Evolutionary conservation across 176 grass and related monocot genomes (phyloP).

Genomic region (Miscanthus lutarioriparius): DNA sequence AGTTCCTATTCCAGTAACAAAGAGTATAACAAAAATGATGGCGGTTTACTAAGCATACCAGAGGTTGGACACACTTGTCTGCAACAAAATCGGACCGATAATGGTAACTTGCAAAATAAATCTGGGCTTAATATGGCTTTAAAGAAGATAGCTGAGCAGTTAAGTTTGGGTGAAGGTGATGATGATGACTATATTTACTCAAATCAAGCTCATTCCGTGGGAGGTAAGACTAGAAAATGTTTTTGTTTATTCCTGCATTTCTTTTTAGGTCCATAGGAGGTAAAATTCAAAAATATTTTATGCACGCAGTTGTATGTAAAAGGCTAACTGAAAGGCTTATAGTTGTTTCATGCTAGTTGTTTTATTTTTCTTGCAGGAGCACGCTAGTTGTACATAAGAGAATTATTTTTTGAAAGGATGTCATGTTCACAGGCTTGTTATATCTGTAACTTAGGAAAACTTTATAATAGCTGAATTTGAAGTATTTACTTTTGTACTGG

Average conservation of each 20-base stretch:
- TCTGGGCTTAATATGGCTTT: slow-evolving; percentile 74
- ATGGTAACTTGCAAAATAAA: slow-evolving; percentile 43
- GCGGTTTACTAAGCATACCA: slow-evolving; percentile 31
- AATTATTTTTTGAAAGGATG: not conserved
- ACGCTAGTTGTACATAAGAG: not conserved
- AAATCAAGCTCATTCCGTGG: slow-evolving; percentile 31
- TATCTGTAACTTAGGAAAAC: not conserved
- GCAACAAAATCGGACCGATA: slow-evolving; percentile 21
- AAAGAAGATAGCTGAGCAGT: slow-evolving; percentile 70
- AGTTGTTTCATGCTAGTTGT: not conserved
- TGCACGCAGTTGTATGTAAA: not conserved
- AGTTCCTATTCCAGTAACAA: slow-evolving; percentile 59
- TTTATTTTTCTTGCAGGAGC: not conserved
- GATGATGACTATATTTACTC: slow-evolving; percentile 80
- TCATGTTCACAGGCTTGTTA: not conserved
- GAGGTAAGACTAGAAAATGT: slow-evolving; percentile 19
- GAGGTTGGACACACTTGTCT: slow-evolving; percentile 28
- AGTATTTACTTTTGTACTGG: not conserved
- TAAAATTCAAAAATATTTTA: not conserved
- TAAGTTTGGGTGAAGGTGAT: slow-evolving; percentile 87
- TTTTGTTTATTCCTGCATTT: slow-evolving; percentile 42
- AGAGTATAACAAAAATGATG: slow-evolving; percentile 31
- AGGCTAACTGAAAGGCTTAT: not conserved
- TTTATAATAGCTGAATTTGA: slow-evolving; percentile 1
- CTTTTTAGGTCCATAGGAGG: slow-evolving; percentile 9